phyloP scores from a whole-genome alignment of 306 rosid species.

The Sicyos edulis region DNA sequence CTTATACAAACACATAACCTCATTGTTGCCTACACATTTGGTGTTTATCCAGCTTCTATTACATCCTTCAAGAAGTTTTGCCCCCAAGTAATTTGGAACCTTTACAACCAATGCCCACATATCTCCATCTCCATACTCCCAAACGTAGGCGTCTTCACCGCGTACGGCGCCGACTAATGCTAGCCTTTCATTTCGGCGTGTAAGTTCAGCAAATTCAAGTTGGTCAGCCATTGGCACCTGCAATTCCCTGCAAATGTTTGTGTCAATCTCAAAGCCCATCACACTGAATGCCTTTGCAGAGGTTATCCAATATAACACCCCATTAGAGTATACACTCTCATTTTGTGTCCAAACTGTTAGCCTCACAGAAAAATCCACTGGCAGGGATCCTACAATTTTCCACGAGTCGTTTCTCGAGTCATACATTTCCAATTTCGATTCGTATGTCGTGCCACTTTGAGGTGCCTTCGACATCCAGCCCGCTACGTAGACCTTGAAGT shows the following conservation, averaged over 20 bases:
- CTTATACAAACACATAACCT: constrained; percentile 44
- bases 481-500: constrained; percentile 44
- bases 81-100: constrained; percentile 49
- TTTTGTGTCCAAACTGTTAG: constrained; percentile 77
- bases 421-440: constrained; percentile 51
- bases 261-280: constrained; percentile 38
- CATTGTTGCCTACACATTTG: constrained; percentile 54
- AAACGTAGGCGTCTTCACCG: constrained; percentile 39
- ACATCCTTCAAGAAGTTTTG: constrained; percentile 39
- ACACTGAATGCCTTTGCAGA: constrained; percentile 61
- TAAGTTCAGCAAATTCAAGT: constrained; percentile 61
- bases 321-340: constrained; percentile 40
- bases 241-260: constrained; percentile 44
- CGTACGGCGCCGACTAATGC: constrained; percentile 47
- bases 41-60: constrained; percentile 49
- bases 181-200: constrained; percentile 35
- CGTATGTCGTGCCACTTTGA: constrained; percentile 35
- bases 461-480: constrained; percentile 59
- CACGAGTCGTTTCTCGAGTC: constrained; percentile 42
- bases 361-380: constrained; percentile 62
- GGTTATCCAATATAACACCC: constrained; percentile 66
- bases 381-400: constrained; percentile 41
- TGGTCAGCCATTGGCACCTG: constrained; percentile 57
- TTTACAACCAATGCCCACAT: constrained; percentile 46
- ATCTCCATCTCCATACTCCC: constrained; percentile 47